Evolutionary conservation across 2,329 filamentous ascomycete genomes (phyloP), one percentile per base, ranked within the genome.

Genomic region (Monosporascus sp.): DNA sequence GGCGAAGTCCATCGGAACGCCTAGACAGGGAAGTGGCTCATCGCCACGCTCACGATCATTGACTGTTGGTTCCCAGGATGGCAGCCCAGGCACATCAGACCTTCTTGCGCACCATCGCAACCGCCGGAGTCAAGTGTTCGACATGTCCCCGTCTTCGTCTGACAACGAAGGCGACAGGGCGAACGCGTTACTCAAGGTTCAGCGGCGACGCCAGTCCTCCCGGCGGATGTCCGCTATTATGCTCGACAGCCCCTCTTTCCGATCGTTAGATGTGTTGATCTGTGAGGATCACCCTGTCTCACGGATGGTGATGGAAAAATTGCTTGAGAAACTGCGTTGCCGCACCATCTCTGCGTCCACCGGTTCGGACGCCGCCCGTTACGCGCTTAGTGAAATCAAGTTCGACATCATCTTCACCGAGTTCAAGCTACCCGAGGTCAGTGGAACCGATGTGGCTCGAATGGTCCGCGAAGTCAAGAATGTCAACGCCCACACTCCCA

Each of bases 361-460:
- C 61, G 94, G 94, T 1, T 86, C 90, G 0, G 94, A 99, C 66
- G 94, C 93, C 11, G 87, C 96, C 63, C 85, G 93, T 22, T 96
- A 94, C 71, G 91, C 94, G 27, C 89, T 96, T 78, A 93, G 93
- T 65, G 93, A 97, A 67, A 93, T 99, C 67, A 96, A 97, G 66
- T 99, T 97, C 66, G 94, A 99, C 71, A 90, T 97, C 62, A 97
- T 99, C 68, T 94, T 99, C 77, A 93, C 96, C 70, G 94, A 99
- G 71, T 97, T 91, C 74, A 95, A 93, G 68, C 77, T 99, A 46
- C 93, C 94, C 9, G 90, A 96, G 65, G 91, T 97, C 65, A 97
- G 91, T 62, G 94, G 94, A 24, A 89, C 90, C 14, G 94, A 99
- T 67, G 90, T 99, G 52, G 93, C 94, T 49, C 88, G 94, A 36